phyloP scores from a whole-genome alignment of 306 rosid genomes.

The Inga laurina region DNA sequence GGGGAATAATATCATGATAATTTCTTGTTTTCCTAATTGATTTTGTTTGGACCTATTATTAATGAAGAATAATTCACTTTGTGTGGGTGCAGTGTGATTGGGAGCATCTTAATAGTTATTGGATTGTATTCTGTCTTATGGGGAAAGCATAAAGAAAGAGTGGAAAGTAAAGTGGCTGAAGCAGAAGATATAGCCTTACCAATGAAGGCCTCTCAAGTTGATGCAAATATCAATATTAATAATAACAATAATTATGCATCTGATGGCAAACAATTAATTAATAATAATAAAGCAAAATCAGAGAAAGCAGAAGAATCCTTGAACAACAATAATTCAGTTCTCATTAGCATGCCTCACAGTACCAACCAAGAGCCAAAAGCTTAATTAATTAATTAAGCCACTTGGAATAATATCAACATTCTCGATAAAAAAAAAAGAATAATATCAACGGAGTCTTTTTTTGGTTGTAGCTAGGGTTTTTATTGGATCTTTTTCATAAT shows the following conservation, averaged over 20 bases:
- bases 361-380: slow-evolving; percentile 18
- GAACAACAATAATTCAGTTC: slow-evolving; percentile 30
- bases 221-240: slow-evolving; percentile 17
- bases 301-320: slow-evolving; percentile 15
- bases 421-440: no score
- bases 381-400: neutral
- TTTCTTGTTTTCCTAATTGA: no score
- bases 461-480: no score
- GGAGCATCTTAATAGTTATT: slow-evolving; percentile 60
- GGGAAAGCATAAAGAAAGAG: slow-evolving; percentile 82
- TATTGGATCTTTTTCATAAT: neutral
- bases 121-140: slow-evolving; percentile 82
- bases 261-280: slow-evolving; percentile 5
- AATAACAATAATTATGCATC: neutral
- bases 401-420: neutral
- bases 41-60: neutral
- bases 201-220: slow-evolving; percentile 41
- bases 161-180: slow-evolving; percentile 44
- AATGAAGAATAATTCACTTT: neutral
- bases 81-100: slow-evolving; percentile 55
- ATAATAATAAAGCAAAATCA: slow-evolving; percentile 10
- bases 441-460: neutral
- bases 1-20: neutral
- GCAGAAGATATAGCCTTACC: slow-evolving; percentile 45
- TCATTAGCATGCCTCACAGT: slow-evolving; percentile 32